Percentiles rank a stretch among this genome's conserved stretches.
Evolutionary conservation across 768 basidiomycete species (phyloP).

Genomic region (Nidularia pulvinata): DNA sequence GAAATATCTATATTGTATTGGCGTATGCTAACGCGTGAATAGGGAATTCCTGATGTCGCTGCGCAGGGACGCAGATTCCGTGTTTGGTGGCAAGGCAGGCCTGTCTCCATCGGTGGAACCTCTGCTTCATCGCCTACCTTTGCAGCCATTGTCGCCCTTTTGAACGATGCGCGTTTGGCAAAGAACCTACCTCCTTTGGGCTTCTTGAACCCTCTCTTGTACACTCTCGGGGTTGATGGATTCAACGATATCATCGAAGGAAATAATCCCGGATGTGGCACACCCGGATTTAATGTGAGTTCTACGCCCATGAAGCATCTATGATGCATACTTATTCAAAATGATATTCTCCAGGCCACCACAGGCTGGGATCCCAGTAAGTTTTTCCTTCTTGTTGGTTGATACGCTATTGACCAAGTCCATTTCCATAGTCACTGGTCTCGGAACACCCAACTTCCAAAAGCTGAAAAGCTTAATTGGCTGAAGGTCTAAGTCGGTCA

Average conservation of each 20-base stretch:
- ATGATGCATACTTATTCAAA: slow-evolving; percentile 1
- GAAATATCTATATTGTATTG: not conserved
- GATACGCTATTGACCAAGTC: not conserved
- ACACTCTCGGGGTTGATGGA: slow-evolving; percentile 31
- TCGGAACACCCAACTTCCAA: slow-evolving; percentile 54
- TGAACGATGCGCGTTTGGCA: slow-evolving; percentile 61
- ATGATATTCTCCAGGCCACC: slow-evolving; percentile 31
- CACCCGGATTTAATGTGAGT: slow-evolving; percentile 64
- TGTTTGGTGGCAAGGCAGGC: slow-evolving; percentile 39
- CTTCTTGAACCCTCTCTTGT: slow-evolving; percentile 67
- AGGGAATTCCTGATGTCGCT: slow-evolving; percentile 69
- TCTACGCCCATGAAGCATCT: not conserved
- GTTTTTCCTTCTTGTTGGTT: slow-evolving; percentile 9
- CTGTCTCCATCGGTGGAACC: slow-evolving; percentile 54
- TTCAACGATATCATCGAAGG: slow-evolving; percentile 64
- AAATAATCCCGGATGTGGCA: slow-evolving; percentile 60
- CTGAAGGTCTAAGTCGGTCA: no score
- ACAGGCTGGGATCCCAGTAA: slow-evolving; percentile 61
- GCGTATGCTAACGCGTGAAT: not conserved
- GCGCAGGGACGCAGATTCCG: slow-evolving; percentile 54
- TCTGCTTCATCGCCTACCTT: slow-evolving; percentile 68
- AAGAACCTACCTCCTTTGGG: slow-evolving; percentile 46
- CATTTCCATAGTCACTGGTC: slow-evolving; percentile 42
- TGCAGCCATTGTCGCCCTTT: slow-evolving; percentile 58
- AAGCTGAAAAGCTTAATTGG: slow-evolving; percentile 38